phyloP scores from a whole-genome alignment of 202 grass and related monocot genomes.

The Schoenoplectus tabernaemontani region DNA sequence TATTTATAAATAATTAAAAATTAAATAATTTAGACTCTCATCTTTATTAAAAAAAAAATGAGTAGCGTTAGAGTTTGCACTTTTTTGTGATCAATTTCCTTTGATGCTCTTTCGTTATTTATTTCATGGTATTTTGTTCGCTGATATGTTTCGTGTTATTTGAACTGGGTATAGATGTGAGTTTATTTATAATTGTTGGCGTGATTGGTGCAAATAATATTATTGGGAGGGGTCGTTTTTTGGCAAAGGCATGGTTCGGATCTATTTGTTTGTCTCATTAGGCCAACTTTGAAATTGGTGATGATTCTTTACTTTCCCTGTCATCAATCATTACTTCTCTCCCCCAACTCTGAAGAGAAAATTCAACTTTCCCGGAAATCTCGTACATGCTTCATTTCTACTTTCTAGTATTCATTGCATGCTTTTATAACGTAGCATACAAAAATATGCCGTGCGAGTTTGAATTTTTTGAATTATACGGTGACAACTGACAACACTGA shows the following conservation, averaged over 20 bases:
- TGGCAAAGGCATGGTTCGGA: neutral
- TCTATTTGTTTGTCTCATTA: slow-evolving; percentile 1
- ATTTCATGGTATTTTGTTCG: neutral
- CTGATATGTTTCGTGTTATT: neutral
- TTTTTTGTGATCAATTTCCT: neutral
- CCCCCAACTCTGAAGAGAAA: neutral
- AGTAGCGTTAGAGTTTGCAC: neutral
- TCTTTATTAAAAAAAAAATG: too few relatives aligned
- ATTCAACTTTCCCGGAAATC: neutral
- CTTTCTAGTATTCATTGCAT: neutral
- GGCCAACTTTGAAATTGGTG: neutral
- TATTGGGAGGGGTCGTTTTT: neutral
- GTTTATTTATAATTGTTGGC: neutral
- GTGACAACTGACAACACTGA: neutral
- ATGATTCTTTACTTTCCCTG: neutral
- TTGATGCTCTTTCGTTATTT: neutral
- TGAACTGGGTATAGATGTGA: neutral
- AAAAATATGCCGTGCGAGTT: neutral
- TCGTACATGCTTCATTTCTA: neutral
- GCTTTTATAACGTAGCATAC: neutral
- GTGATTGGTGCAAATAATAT: neutral
- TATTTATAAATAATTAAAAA: too few relatives aligned
- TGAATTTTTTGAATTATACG: neutral
- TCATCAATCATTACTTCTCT: neutral
- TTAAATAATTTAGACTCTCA: too few relatives aligned